Evolutionary conservation across 2,329 filamentous ascomycete species (phyloP), one percentile per base, ranked within the genome.

Genomic region (Fusarium buxicola): DNA sequence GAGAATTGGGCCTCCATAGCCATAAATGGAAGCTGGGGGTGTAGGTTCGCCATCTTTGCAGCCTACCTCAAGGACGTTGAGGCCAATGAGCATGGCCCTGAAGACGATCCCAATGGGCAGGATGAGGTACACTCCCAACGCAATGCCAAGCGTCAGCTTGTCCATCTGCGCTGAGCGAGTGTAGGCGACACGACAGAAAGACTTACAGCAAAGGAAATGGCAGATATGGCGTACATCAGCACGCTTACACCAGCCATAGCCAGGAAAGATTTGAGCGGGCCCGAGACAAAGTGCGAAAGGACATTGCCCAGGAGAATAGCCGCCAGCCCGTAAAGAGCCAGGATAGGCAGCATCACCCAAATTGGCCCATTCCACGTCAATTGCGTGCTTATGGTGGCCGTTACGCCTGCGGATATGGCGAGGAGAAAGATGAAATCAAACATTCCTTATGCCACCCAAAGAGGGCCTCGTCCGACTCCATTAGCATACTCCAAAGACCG

Each of bases 401-500:
- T 85, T 8, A 85, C 81, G 11, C 92, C 69, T 4, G 86, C 85
- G 27, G 87, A 87, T 12, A 88, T 84, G 18, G 69, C 38, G 13
- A 94, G 67, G 1, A 93, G 87, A 52, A 93, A 88, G 30, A 85
- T 71, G 62, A 92, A 91, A 76, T 96, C 92, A 70, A 96, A 96
- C 1, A 80, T 72, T 2, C 88, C 80, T 72, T 96, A 94, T 2
- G 92, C 91, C 1, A 91, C 75, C 92, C 92, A 96, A 1, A 96
- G 80, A 1, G 92, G 91, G 2, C 88, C 78, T 2, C 89, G 87
- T 24, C 90, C 84, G 28, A 96, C 91, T 30, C 92, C 92, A 72
- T 96, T 96, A 55, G 91, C 93, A 75, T 95, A 96, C 73, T 96
- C 88, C 21, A 97, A 79, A 5, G 89, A 89, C 46, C 92, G 85